Evolutionary conservation across 208 protist species (phyloP).

Genomic region (Trypanosoma scelopori): DNA sequence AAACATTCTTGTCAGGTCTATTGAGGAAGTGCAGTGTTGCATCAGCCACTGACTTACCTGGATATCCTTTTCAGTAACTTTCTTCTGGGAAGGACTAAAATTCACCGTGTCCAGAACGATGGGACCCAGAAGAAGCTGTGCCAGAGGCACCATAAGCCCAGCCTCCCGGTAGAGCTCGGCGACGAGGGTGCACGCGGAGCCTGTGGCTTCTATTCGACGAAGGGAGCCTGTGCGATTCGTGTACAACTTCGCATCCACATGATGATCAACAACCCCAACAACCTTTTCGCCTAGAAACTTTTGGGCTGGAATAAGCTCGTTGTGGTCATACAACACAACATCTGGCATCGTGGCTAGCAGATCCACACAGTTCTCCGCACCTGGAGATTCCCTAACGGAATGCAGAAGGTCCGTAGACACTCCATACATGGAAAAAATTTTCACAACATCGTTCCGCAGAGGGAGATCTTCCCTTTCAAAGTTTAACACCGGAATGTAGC

Average conservation of each 20-base stretch:
- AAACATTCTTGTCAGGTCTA: conserved; percentile 34
- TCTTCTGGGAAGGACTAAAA: conserved; percentile 73
- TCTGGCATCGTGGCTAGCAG: conserved; percentile 21
- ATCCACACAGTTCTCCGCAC: conserved; percentile 35
- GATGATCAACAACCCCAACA: conserved; percentile 82
- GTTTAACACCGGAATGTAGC: conserved; percentile 70
- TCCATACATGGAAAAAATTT: conserved; percentile 47
- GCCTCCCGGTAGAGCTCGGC: conserved; percentile 49
- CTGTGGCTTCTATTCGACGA: conserved; percentile 53
- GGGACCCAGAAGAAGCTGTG: conserved; percentile 60
- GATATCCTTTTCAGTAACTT: conserved; percentile 72
- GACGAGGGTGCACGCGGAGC: conserved; percentile 83
- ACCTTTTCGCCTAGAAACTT: conserved; percentile 34
- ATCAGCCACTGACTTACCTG: conserved; percentile 50
- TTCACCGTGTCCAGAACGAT: conserved; percentile 87
- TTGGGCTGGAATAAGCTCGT: conserved; percentile 58
- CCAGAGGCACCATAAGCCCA: conserved; percentile 41
- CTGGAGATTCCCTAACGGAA: conserved; percentile 27
- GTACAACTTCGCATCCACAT: conserved; percentile 76
- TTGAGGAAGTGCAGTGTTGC: conserved; percentile 4
- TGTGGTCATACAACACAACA: conserved; percentile 87
- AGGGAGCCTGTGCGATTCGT: conserved; percentile 28
- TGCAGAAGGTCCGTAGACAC: conserved; percentile 47
- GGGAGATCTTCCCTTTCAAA: conserved; percentile 74
- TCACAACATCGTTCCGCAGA: conserved; percentile 69